Percentiles rank a stretch among this genome's conserved stretches.
Conservation (phyloP, 352 stramenopile species). For the Blastocystis sp. region DNA sequence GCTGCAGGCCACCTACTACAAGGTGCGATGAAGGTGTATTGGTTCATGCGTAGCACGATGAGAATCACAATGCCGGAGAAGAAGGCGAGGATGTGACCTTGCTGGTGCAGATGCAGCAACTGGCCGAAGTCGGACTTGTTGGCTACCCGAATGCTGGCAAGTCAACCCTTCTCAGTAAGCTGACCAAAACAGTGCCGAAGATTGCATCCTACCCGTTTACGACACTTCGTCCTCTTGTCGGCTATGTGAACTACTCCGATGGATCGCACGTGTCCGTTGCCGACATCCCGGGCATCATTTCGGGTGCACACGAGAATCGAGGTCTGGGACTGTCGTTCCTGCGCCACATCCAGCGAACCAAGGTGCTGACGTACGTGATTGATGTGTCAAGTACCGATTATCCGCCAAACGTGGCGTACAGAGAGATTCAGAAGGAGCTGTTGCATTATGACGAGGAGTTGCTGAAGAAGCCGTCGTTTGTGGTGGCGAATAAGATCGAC, state of each 20-base stretch:
- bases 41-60: conserved; percentile 1
- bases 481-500: conserved; percentile 86
- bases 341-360: conserved; percentile 94
- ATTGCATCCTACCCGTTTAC: conserved; percentile 96
- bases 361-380: conserved; percentile 86
- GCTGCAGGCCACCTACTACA: conserved; percentile 23
- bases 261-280: conserved; percentile 73
- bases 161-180: conserved; percentile 86
- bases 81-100: conserved; percentile 88
- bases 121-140: conserved; percentile 95
- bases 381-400: conserved; percentile 82
- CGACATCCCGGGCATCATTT: conserved; percentile 87
- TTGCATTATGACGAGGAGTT: conserved; percentile 83
- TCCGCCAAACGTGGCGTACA: conserved; percentile 79
- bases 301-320: conserved; percentile 84
- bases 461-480: conserved; percentile 80
- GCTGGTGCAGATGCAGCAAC: conserved; percentile 93
- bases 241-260: conserved; percentile 72
- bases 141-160: conserved; percentile 98
- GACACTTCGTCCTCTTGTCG: conserved; percentile 90
- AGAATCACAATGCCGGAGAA: conserved; percentile 78
- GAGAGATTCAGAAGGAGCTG: conserved; percentile 80
- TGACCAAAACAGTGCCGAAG: conserved; percentile 86
- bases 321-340: conserved; percentile 97
- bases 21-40: background rate